Evolutionary conservation across 495 filamentous ascomycete genomes (phyloP).

Genomic region (Penicillium psychrofluorescens): DNA sequence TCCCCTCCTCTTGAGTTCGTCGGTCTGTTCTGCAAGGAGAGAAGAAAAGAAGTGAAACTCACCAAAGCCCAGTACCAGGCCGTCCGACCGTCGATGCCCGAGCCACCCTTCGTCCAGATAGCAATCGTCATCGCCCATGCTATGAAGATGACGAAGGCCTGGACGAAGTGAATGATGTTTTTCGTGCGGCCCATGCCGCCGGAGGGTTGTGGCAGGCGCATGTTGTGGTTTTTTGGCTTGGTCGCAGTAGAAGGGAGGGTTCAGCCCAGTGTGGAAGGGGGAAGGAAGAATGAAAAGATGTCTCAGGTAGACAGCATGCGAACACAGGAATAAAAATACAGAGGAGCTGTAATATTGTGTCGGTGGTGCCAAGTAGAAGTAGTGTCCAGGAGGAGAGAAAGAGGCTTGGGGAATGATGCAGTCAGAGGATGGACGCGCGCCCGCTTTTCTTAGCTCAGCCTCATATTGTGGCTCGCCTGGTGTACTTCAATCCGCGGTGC

Average conservation of each 20-base stretch:
- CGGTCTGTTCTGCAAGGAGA: neutral
- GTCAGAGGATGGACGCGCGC: too few species aligned
- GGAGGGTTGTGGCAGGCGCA: constrained; percentile 23
- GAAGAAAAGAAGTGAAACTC: constrained; percentile 22
- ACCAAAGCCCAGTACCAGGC: constrained; percentile 76
- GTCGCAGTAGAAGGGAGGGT: constrained; percentile 17
- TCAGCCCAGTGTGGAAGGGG: neutral
- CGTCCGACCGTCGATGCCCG: constrained; percentile 56
- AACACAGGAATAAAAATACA: too few species aligned
- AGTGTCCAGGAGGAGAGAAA: too few species aligned
- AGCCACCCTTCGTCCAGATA: constrained; percentile 56
- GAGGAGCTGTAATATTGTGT: too few species aligned
- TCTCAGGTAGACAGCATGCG: neutral
- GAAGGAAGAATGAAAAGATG: neutral
- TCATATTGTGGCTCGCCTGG: too few species aligned
- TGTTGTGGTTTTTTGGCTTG: constrained; percentile 11
- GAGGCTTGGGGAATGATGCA: too few species aligned
- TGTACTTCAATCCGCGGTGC: too few species aligned
- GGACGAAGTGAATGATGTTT: constrained; percentile 44
- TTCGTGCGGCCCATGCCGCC: constrained; percentile 38
- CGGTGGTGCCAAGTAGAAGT: too few species aligned
- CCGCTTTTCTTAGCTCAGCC: too few species aligned
- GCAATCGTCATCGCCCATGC: constrained; percentile 67
- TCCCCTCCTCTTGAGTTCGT: neutral
- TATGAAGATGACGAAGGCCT: constrained; percentile 62